These are phyloP conservation scores for Aspergillus fischeri DNA, from an alignment of 2,329 filamentous ascomycete genomes.

Conservation along the genomic window DNA sequence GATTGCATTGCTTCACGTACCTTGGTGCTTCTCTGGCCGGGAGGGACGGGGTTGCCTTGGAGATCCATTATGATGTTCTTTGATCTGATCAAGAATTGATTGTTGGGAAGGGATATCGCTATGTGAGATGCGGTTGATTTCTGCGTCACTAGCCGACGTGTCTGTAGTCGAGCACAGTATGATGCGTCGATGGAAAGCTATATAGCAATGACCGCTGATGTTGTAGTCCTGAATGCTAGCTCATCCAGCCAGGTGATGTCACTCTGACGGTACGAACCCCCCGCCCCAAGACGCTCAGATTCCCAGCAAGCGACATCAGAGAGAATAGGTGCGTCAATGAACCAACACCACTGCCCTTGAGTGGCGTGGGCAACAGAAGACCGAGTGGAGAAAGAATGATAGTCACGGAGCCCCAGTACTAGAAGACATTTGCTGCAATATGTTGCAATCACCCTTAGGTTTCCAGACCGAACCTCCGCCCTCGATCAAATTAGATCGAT, in stretches of 20 bases:
- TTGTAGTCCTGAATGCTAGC: neutral
- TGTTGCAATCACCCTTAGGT: neutral
- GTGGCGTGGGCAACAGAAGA: neutral
- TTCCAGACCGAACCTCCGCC: neutral
- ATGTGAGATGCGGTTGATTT: constrained; percentile 1
- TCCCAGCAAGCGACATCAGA: neutral
- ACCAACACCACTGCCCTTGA: neutral
- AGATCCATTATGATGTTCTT: constrained; percentile 34
- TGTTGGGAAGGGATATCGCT: neutral
- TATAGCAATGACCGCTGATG: constrained; percentile 13
- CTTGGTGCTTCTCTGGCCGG: constrained; percentile 33
- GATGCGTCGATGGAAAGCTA: constrained; percentile 14
- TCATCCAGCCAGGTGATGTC: constrained; percentile 23
- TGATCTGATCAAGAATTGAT: neutral
- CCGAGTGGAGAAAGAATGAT: neutral
- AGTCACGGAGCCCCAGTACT: neutral
- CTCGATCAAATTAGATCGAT: neutral
- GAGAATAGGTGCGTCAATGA: neutral
- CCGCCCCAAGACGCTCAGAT: neutral
- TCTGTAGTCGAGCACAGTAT: neutral
- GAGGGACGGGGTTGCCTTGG: constrained; percentile 35
- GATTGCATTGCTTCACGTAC: constrained; percentile 12
- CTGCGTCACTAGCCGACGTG: neutral
- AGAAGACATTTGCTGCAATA: neutral
- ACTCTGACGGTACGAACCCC: constrained; percentile 24